Percentiles rank a stretch among this genome's conserved stretches.
Evolutionary conservation across 2,329 filamentous ascomycete species (phyloP).

Genomic region (Neonectria neomacrospora): DNA sequence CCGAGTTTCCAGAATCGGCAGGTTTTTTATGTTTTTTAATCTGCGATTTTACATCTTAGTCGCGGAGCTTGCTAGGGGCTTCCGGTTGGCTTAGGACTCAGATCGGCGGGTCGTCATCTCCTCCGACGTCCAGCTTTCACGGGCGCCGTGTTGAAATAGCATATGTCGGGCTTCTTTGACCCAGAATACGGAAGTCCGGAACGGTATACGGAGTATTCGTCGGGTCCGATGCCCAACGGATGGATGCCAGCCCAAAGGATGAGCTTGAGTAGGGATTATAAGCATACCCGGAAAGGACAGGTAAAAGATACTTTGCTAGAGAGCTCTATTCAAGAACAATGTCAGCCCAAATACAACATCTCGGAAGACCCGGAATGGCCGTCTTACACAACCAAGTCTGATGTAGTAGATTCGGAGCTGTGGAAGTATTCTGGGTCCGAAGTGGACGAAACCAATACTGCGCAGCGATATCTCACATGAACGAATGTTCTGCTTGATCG

Average conservation of each 20-base stretch:
- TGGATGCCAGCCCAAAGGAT: too few relatives aligned
- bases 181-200: background rate
- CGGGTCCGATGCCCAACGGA: background rate
- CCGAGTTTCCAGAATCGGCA: constrained; percentile 35
- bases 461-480: background rate
- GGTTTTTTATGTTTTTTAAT: constrained; percentile 4
- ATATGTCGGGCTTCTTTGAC: too few relatives aligned
- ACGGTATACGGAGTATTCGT: background rate
- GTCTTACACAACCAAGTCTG: too few relatives aligned
- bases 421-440: too few relatives aligned
- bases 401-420: too few relatives aligned
- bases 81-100: constrained; percentile 10
- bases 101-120: constrained; percentile 21
- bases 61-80: constrained; percentile 1
- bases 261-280: too few relatives aligned
- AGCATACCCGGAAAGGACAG: too few relatives aligned
- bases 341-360: too few relatives aligned
- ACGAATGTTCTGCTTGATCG: background rate
- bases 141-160: background rate
- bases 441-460: too few relatives aligned
- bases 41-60: constrained; percentile 14
- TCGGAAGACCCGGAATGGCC: background rate
- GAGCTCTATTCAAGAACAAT: too few relatives aligned
- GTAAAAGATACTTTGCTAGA: too few relatives aligned
- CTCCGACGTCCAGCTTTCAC: background rate